Percentiles rank a stretch among this genome's conserved stretches.
Conservation (phyloP, 2,329 filamentous ascomycete genomes). For the Hypoxylon sp. region DNA sequence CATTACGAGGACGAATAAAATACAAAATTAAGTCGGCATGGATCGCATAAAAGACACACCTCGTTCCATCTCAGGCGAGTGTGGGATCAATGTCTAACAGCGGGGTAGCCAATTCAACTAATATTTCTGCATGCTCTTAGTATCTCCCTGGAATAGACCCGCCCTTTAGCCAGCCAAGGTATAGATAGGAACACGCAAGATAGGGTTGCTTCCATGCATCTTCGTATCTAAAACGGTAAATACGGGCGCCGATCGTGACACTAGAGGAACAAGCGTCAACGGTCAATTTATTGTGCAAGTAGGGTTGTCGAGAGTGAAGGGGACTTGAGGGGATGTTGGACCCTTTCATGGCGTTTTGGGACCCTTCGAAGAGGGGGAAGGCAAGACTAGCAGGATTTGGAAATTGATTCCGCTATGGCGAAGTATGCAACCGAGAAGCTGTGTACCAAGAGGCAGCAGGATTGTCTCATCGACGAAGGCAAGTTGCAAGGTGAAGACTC, state of each 20-base stretch:
- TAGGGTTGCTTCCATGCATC: constrained; percentile 39
- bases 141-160: constrained; percentile 22
- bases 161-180: constrained; percentile 20
- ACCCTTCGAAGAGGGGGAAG: constrained; percentile 4
- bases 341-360: constrained; percentile 4
- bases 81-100: constrained; percentile 7
- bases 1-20: constrained; percentile 12
- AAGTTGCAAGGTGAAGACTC: constrained; percentile 23
- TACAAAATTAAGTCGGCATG: constrained; percentile 7
- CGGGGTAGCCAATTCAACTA: constrained; percentile 15
- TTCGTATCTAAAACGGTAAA: constrained; percentile 28
- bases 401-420: constrained; percentile 9
- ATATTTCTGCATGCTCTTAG: constrained; percentile 14
- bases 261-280: constrained; percentile 25
- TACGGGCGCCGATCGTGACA: constrained; percentile 29
- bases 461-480: constrained; percentile 32
- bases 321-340: constrained; percentile 13
- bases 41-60: constrained; percentile 23
- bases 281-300: constrained; percentile 18
- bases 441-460: constrained; percentile 25
- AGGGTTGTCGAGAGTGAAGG: constrained; percentile 3
- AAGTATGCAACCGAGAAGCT: constrained; percentile 15
- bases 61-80: constrained; percentile 32
- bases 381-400: constrained; percentile 15
- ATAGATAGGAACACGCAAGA: constrained; percentile 35